phyloP scores from a whole-genome alignment of 345 rosid genomes.

The Balakata baccata region DNA sequence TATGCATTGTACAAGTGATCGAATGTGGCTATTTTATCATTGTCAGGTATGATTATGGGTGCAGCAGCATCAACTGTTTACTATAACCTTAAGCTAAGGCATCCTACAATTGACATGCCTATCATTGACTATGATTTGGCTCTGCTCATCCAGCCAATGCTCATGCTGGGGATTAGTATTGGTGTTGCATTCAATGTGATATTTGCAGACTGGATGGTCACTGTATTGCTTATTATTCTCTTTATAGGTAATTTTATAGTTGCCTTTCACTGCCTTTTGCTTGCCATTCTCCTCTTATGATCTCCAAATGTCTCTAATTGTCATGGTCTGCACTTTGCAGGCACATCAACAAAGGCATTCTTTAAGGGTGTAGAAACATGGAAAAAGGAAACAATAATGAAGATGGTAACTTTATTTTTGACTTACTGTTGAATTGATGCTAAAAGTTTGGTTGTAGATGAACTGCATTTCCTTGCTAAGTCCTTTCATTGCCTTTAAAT shows the following conservation, averaged over 20 bases:
- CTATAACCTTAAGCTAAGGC: slow-evolving; percentile 49
- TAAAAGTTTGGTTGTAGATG: neutral
- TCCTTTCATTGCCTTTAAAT: neutral
- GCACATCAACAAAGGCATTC: slow-evolving; percentile 81
- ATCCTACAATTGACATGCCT: slow-evolving; percentile 50
- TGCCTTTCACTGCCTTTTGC: neutral
- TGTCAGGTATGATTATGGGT: slow-evolving; percentile 56
- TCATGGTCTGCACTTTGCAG: slow-evolving; percentile 42
- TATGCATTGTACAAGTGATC: neutral
- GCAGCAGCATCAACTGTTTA: slow-evolving; percentile 54
- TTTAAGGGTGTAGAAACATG: slow-evolving; percentile 79
- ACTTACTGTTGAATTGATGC: neutral
- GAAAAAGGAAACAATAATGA: slow-evolving; percentile 72
- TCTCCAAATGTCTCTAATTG: neutral
- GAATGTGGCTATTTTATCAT: neutral
- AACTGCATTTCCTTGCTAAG: neutral
- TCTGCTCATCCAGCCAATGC: slow-evolving; percentile 55
- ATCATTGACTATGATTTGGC: slow-evolving; percentile 56
- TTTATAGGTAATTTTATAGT: slow-evolving; percentile 38
- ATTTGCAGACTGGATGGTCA: slow-evolving; percentile 63
- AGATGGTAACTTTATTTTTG: slow-evolving; percentile 36
- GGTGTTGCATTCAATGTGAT: slow-evolving; percentile 57
- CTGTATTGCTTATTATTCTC: slow-evolving; percentile 49
- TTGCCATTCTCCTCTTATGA: neutral
- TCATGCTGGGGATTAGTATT: slow-evolving; percentile 54